Percentiles rank a stretch among this genome's conserved stretches.
Conservation (phyloP, 768 basidiomycete species). For the Naematelia encephala region DNA sequence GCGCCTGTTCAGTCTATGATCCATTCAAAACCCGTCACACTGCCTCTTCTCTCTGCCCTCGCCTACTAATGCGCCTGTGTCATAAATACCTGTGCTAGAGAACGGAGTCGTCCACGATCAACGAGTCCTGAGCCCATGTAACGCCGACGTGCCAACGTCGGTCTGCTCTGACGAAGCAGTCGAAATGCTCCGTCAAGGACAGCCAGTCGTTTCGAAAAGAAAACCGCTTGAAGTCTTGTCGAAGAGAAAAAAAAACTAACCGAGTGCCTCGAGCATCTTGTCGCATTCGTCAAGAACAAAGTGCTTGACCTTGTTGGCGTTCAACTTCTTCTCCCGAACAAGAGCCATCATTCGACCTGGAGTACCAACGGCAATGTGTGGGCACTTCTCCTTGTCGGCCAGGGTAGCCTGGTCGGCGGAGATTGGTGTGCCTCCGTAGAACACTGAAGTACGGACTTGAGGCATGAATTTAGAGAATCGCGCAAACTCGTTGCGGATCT, state of each 20-base stretch:
- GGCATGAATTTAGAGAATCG: slow-evolving; percentile 99
- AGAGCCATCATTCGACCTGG: slow-evolving; percentile 96
- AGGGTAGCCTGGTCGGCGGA: slow-evolving; percentile 89
- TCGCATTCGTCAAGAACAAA: slow-evolving; percentile 99
- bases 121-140: not conserved
- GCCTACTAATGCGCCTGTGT: not conserved
- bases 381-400: slow-evolving; percentile 94
- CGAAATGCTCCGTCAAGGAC: slow-evolving; percentile 28
- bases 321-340: slow-evolving; percentile 88
- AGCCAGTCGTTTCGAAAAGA: slow-evolving; percentile 4
- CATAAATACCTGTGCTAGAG: not conserved
- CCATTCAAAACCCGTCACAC: not conserved
- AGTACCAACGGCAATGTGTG: slow-evolving; percentile 97
- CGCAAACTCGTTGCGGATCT: slow-evolving; percentile 99
- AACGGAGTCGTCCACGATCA: not conserved
- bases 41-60: not conserved
- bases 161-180: slow-evolving; percentile 21
- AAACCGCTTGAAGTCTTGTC: slow-evolving; percentile 51
- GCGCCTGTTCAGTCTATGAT: slow-evolving; percentile 12
- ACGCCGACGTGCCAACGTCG: not conserved
- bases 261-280: slow-evolving; percentile 99
- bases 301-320: slow-evolving; percentile 90
- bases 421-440: slow-evolving; percentile 95
- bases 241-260: slow-evolving; percentile 77
- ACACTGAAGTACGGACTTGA: slow-evolving; percentile 92